Percentiles rank a stretch among this genome's conserved stretches.
phyloP scores from a whole-genome alignment of 2,329 filamentous ascomycete species.

The Ilyonectria destructans region DNA sequence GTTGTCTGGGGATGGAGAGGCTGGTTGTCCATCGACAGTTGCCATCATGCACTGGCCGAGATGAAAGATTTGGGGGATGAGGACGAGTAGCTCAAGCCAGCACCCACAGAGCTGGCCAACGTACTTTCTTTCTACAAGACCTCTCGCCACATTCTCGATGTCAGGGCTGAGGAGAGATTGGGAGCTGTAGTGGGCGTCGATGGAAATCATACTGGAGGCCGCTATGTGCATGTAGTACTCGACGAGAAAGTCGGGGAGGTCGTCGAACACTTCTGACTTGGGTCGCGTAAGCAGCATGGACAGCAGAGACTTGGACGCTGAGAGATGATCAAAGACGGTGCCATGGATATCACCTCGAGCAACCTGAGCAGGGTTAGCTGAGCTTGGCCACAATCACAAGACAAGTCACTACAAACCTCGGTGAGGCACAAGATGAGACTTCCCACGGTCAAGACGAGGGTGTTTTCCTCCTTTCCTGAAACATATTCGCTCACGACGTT shows the following conservation, averaged over 20 bases:
- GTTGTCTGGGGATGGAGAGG: slow-evolving; percentile 56
- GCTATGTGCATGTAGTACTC: slow-evolving; percentile 67
- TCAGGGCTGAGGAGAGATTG: slow-evolving; percentile 53
- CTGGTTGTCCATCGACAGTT: slow-evolving; percentile 45
- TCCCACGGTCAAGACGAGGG: slow-evolving; percentile 60
- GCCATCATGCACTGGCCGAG: slow-evolving; percentile 60
- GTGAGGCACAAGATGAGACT: slow-evolving; percentile 64
- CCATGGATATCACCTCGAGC: slow-evolving; percentile 63
- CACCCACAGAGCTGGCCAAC: slow-evolving; percentile 58
- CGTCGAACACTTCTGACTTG: slow-evolving; percentile 52
- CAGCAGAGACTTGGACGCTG: slow-evolving; percentile 61
- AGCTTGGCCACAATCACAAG: neutral
- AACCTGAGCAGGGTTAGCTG: slow-evolving; percentile 43
- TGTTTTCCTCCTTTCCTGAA: slow-evolving; percentile 52
- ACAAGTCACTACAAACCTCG: slow-evolving; percentile 54
- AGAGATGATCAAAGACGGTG: slow-evolving; percentile 63
- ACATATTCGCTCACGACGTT: slow-evolving; percentile 55
- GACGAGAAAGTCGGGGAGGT: slow-evolving; percentile 62
- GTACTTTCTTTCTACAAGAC: slow-evolving; percentile 52
- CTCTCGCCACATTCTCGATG: slow-evolving; percentile 51
- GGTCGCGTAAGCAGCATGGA: slow-evolving; percentile 55
- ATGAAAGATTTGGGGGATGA: slow-evolving; percentile 60
- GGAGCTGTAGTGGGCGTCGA: slow-evolving; percentile 51
- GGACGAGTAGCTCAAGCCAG: slow-evolving; percentile 57
- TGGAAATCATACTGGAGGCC: slow-evolving; percentile 64